Percentiles rank a stretch among this genome's conserved stretches.
These are phyloP conservation scores for Ambrosiella xylebori DNA, from an alignment of 2,329 filamentous ascomycete species.

Conservation along the genomic window DNA sequence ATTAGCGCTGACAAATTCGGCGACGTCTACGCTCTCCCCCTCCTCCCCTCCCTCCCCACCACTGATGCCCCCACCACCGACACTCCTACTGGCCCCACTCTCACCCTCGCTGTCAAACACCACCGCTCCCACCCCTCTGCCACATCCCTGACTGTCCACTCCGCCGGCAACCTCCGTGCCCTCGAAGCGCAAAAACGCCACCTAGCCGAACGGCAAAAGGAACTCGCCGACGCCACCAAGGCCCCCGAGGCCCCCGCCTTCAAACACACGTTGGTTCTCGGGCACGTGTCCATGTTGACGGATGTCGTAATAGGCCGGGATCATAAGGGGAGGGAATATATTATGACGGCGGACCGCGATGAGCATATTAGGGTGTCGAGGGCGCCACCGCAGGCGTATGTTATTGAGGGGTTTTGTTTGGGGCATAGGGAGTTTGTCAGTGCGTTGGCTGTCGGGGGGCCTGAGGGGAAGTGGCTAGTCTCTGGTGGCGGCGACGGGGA, in stretches of 20 bases:
- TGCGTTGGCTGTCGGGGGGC: constrained; percentile 48
- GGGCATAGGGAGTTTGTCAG: constrained; percentile 77
- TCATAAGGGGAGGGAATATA: constrained; percentile 26
- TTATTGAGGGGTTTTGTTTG: constrained; percentile 80
- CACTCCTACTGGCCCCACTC: constrained; percentile 14
- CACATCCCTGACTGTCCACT: constrained; percentile 45
- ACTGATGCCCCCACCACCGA: constrained; percentile 15
- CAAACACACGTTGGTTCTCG: constrained; percentile 62
- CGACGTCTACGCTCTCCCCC: constrained; percentile 78
- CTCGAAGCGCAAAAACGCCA: constrained; percentile 40
- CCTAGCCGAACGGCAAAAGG: constrained; percentile 19
- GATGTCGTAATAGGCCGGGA: constrained; percentile 38
- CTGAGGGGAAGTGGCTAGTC: constrained; percentile 45
- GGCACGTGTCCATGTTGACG: constrained; percentile 90
- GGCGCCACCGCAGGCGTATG: constrained; percentile 62
- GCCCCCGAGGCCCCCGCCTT: constrained; percentile 34
- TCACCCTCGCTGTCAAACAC: constrained; percentile 17
- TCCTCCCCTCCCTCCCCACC: constrained; percentile 28
- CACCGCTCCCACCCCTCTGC: constrained; percentile 31
- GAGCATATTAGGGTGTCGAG: constrained; percentile 77
- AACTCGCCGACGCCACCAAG: constrained; percentile 17
- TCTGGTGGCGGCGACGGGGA: constrained; percentile 76
- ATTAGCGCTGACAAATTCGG: constrained; percentile 89
- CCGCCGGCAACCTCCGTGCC: constrained; percentile 42
- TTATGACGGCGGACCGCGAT: constrained; percentile 39